Evolutionary conservation across 805 yeast species (phyloP).

Genomic region (Zygosaccharomyces siamensis): DNA sequence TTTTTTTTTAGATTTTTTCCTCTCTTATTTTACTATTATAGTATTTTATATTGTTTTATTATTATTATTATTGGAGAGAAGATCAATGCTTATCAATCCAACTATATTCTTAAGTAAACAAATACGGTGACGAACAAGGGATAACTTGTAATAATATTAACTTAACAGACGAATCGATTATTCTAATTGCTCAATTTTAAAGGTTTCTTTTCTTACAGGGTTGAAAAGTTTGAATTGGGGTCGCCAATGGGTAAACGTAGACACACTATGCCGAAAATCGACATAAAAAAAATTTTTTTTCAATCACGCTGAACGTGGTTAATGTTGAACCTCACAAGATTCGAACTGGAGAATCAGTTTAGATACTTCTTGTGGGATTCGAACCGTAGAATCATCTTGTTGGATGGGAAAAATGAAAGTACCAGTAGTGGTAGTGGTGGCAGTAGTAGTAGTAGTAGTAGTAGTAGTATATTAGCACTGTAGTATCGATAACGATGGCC

Average conservation of each 20-base stretch:
- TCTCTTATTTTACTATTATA: not conserved
- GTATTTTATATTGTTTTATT: not conserved
- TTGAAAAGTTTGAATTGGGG: constrained; percentile 1
- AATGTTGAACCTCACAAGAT: not conserved
- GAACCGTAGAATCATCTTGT: not conserved
- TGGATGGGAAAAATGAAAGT: not conserved
- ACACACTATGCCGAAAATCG: not conserved
- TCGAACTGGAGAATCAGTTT: not conserved
- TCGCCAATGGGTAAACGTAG: not conserved
- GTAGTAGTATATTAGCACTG: too few relatives aligned
- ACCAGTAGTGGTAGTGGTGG: not conserved
- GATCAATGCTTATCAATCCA: not conserved
- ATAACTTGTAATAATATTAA: not conserved
- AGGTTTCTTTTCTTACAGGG: not conserved
- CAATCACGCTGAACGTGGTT: constrained; percentile 2
- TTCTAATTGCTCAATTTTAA: not conserved
- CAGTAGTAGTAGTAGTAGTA: not conserved
- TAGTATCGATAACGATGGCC: not conserved
- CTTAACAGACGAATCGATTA: not conserved
- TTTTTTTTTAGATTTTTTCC: not conserved
- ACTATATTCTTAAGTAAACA: not conserved
- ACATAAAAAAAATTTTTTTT: not conserved
- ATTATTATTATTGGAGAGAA: not conserved
- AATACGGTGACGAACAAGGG: not conserved
- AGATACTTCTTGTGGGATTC: not conserved